Conservation (phyloP, 2,329 filamentous ascomycete species). For the Phialophora verrucosa region DNA sequence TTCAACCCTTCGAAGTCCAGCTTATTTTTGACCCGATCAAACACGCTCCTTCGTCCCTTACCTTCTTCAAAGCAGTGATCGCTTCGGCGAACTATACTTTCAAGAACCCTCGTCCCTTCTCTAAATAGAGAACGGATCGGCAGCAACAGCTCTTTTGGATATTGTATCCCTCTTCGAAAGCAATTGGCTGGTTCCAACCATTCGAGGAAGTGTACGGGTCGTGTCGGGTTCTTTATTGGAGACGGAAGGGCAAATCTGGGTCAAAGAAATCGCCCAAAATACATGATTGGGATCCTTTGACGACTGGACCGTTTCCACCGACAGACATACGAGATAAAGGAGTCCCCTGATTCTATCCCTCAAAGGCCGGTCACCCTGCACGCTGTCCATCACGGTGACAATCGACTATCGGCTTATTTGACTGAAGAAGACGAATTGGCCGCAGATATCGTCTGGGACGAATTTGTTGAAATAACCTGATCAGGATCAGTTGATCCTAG, state of each 20-base stretch:
- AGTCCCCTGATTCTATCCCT: not conserved
- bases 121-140: not conserved
- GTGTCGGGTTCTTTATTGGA: slow-evolving; percentile 28
- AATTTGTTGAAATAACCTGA: slow-evolving; percentile 2
- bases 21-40: slow-evolving; percentile 24
- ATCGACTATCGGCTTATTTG: slow-evolving; percentile 3
- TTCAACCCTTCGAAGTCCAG: slow-evolving; percentile 26
- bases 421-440: slow-evolving; percentile 10
- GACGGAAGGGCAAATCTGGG: slow-evolving; percentile 23
- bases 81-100: not conserved
- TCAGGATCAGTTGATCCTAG: slow-evolving; percentile 36
- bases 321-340: slow-evolving; percentile 22
- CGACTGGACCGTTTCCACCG: slow-evolving; percentile 13
- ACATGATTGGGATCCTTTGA: slow-evolving; percentile 23
- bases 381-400: not conserved
- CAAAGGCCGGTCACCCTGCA: slow-evolving; percentile 3
- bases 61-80: not conserved
- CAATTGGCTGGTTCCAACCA: slow-evolving; percentile 36
- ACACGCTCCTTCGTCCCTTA: slow-evolving; percentile 25
- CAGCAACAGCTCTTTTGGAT: slow-evolving; percentile 14
- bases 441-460: slow-evolving; percentile 21
- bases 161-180: slow-evolving; percentile 28
- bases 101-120: not conserved
- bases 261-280: slow-evolving; percentile 30
- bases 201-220: slow-evolving; percentile 23